Evolutionary conservation across 2,329 filamentous ascomycete species (phyloP).

Genomic region (Helotiales sp.): DNA sequence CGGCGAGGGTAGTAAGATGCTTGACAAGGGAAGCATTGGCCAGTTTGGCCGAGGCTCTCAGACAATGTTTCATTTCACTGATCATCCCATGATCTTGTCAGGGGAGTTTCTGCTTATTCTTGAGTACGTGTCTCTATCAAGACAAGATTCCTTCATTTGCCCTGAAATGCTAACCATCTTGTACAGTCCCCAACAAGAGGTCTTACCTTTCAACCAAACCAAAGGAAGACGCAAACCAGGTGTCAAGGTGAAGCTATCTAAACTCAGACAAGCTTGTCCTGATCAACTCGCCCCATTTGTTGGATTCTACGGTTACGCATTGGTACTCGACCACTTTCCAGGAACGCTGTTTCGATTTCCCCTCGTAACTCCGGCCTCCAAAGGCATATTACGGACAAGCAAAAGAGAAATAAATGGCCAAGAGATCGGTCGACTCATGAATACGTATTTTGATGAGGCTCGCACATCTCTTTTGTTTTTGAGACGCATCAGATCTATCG

Average conservation of each 20-base stretch:
- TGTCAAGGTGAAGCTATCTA: slow-evolving; percentile 33
- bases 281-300: slow-evolving; percentile 35
- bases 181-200: slow-evolving; percentile 35
- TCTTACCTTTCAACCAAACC: slow-evolving; percentile 31
- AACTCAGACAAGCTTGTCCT: slow-evolving; percentile 28
- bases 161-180: slow-evolving; percentile 4
- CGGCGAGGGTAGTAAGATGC: slow-evolving; percentile 43
- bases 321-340: slow-evolving; percentile 29
- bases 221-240: slow-evolving; percentile 33
- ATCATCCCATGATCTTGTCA: slow-evolving; percentile 44
- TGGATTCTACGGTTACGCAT: slow-evolving; percentile 35
- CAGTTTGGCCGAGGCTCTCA: slow-evolving; percentile 45
- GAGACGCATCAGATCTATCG: slow-evolving; percentile 30
- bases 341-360: slow-evolving; percentile 42
- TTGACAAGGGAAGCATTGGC: slow-evolving; percentile 40
- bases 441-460: slow-evolving; percentile 36
- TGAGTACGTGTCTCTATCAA: slow-evolving; percentile 36
- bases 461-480: slow-evolving; percentile 38
- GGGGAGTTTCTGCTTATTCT: slow-evolving; percentile 43
- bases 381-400: slow-evolving; percentile 19
- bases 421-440: slow-evolving; percentile 19
- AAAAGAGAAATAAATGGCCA: slow-evolving; percentile 14
- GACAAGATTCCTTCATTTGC: not conserved
- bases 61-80: slow-evolving; percentile 47
- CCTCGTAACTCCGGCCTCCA: slow-evolving; percentile 17